Conservation (phyloP, 148 eudicot genomes). For the Selenicereus undatus region DNA sequence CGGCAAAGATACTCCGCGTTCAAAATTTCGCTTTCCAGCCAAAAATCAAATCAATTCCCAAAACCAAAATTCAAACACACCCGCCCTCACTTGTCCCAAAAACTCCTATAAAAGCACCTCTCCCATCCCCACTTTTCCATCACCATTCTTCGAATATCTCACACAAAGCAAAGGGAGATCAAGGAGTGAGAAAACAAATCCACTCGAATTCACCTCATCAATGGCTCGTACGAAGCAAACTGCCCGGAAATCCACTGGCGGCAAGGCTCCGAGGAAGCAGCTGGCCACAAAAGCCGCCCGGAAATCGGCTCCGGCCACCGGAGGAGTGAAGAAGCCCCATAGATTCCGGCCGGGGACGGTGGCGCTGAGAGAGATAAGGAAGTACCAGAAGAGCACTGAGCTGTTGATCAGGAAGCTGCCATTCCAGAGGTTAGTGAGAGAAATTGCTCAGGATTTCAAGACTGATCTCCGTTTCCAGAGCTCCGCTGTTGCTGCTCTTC, state of each 20-base stretch:
- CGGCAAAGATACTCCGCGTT: neutral
- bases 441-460: slow-evolving; percentile 63
- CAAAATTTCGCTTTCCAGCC: neutral
- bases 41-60: neutral
- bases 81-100: neutral
- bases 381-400: slow-evolving; percentile 63
- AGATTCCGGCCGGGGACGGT: slow-evolving; percentile 28
- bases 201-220: neutral
- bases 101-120: neutral
- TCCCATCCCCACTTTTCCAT: neutral
- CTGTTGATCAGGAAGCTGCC: slow-evolving; percentile 50
- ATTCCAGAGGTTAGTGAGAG: slow-evolving; percentile 52
- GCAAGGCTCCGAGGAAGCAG: slow-evolving; percentile 27
- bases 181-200: no score
- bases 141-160: neutral
- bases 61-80: neutral
- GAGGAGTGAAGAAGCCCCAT: slow-evolving; percentile 33
- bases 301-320: slow-evolving; percentile 30
- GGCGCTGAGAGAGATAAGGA: slow-evolving; percentile 40
- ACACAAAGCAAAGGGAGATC: no score
- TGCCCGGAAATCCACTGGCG: slow-evolving; percentile 17
- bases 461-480: slow-evolving; percentile 33
- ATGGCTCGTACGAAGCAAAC: slow-evolving; percentile 32
- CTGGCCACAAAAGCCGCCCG: slow-evolving; percentile 28
- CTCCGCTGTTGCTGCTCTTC: slow-evolving; percentile 23